Evolutionary conservation across 2,329 filamentous ascomycete species (phyloP).

Genomic region (Colletotrichum sp.): DNA sequence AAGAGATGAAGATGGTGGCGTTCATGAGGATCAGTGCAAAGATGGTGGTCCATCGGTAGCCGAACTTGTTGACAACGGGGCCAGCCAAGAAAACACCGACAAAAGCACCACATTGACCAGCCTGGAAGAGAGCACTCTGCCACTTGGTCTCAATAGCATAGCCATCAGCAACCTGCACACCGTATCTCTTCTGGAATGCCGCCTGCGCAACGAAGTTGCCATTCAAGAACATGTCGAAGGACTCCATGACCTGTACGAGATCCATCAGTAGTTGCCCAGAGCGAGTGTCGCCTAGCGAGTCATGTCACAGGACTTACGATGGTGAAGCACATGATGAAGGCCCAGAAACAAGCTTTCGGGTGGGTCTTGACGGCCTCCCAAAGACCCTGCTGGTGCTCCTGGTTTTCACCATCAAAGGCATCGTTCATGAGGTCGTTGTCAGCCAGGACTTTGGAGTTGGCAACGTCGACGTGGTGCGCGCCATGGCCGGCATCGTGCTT

Average conservation of each 20-base stretch:
- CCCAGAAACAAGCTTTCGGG: conserved; percentile 52
- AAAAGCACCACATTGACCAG: conserved; percentile 39
- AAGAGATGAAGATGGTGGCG: conserved; percentile 53
- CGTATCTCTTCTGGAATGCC: conserved; percentile 42
- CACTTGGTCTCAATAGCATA: conserved; percentile 44
- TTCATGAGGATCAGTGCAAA: conserved; percentile 31
- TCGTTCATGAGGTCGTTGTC: conserved; percentile 43
- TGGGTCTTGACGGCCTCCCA: conserved; percentile 42
- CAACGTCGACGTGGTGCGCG: conserved; percentile 27
- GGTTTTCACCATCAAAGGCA: conserved; percentile 46
- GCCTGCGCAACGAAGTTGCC: conserved; percentile 49
- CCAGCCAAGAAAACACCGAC: conserved; percentile 41
- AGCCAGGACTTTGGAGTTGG: conserved; percentile 37
- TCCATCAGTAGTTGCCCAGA: not conserved
- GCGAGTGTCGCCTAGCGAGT: not conserved
- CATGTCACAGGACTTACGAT: conserved; percentile 41
- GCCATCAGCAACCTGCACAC: conserved; percentile 27
- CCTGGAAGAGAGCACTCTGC: conserved; percentile 40
- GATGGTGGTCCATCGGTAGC: conserved; percentile 43
- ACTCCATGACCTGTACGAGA: conserved; percentile 50
- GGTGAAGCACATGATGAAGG: conserved; percentile 54
- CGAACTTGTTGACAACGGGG: conserved; percentile 39
- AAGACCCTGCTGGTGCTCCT: conserved; percentile 45
- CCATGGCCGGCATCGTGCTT: conserved; percentile 5
- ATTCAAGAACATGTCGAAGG: conserved; percentile 54